Conservation (phyloP, 164 flowering plant genomes). For the Aristolochia californica region DNA sequence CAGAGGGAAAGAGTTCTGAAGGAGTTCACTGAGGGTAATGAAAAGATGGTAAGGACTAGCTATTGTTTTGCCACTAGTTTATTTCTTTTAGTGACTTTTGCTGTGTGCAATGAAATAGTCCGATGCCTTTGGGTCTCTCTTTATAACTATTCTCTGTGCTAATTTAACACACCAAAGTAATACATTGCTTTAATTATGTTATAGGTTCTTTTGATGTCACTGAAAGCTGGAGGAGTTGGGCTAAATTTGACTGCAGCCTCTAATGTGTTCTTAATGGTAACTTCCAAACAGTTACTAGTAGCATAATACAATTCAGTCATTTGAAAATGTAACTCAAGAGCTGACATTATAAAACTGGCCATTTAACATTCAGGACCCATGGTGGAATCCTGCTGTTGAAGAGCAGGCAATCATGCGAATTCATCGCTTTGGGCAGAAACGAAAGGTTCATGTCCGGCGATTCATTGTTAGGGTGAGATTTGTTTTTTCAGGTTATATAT, state of each 20-base stretch:
- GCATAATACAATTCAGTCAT: too few relatives aligned
- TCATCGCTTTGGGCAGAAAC: constrained; percentile 78
- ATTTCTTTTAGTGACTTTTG: too few relatives aligned
- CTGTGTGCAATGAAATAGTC: too few relatives aligned
- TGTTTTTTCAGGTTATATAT: not conserved
- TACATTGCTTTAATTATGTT: not conserved
- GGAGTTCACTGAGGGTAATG: constrained; percentile 46
- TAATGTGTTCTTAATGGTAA: constrained; percentile 72
- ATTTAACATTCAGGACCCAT: constrained; percentile 50
- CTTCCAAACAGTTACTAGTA: not conserved
- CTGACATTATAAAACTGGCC: too few relatives aligned
- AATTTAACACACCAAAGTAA: too few relatives aligned
- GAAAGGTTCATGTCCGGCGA: constrained; percentile 49
- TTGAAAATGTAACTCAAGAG: too few relatives aligned
- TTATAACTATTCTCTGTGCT: too few relatives aligned
- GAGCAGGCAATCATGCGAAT: constrained; percentile 90
- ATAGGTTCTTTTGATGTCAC: constrained; percentile 68
- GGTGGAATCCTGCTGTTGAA: constrained; percentile 98
- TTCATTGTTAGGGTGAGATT: constrained; percentile 59
- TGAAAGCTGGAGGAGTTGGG: constrained; percentile 80
- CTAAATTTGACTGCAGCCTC: constrained; percentile 80
- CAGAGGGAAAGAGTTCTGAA: constrained; percentile 50
- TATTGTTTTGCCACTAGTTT: not conserved
- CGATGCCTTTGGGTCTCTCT: too few relatives aligned
- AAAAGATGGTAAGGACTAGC: constrained; percentile 37